These are phyloP conservation scores for Clitopilus passeckerianus DNA, from an alignment of 768 basidiomycete species.

Conservation along the genomic window DNA sequence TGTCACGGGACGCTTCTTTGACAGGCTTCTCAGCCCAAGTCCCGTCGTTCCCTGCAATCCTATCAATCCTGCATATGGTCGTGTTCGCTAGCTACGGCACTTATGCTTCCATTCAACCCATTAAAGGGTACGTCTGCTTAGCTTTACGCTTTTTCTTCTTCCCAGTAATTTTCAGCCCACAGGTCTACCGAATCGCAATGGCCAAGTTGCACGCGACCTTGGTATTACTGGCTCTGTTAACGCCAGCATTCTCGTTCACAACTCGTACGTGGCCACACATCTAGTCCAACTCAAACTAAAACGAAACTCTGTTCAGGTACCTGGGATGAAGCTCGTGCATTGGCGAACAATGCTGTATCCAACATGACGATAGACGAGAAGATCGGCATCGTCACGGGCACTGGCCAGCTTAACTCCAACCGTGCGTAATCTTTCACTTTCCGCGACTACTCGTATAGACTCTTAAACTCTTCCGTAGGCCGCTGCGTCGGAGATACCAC, in stretches of 20 bases:
- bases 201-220: neutral
- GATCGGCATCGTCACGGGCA: slow-evolving; percentile 38
- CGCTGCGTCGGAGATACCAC: slow-evolving; percentile 44
- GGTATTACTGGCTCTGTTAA: neutral
- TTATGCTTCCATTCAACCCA: neutral
- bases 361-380: slow-evolving; percentile 43
- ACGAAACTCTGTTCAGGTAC: slow-evolving; percentile 24
- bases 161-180: too few relatives aligned
- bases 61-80: neutral
- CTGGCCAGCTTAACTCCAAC: slow-evolving; percentile 34
- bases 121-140: neutral
- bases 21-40: neutral
- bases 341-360: slow-evolving; percentile 28
- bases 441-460: too few relatives aligned
- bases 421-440: slow-evolving; percentile 16
- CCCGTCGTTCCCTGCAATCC: neutral
- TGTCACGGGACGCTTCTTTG: neutral
- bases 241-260: neutral
- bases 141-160: neutral
- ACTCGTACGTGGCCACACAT: neutral
- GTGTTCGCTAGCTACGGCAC: neutral
- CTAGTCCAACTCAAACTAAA: neutral
- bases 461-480: slow-evolving; percentile 18
- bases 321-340: slow-evolving; percentile 37
- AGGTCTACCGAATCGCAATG: neutral